Evolutionary conservation across 2,329 filamentous ascomycete species (phyloP).

Genomic region (Thelonectria discophora): DNA sequence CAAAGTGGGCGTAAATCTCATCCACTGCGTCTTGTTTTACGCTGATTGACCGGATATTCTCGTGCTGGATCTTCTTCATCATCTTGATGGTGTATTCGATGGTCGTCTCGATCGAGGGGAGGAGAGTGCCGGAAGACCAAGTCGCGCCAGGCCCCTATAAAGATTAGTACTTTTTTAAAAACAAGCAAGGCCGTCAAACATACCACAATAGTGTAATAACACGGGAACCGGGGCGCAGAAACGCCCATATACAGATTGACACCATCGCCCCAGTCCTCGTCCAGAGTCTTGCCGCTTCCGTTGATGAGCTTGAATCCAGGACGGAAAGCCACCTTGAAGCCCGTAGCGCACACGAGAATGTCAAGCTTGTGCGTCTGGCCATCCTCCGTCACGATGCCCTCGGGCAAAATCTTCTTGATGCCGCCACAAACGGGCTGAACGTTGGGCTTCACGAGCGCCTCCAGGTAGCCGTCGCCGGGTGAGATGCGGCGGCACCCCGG

Average conservation of each 20-base stretch:
- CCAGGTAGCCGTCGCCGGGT: slow-evolving; percentile 54
- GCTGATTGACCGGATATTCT: slow-evolving; percentile 47
- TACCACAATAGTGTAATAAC: slow-evolving; percentile 51
- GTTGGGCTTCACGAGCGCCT: slow-evolving; percentile 54
- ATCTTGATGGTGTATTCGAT: slow-evolving; percentile 50
- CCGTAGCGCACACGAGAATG: slow-evolving; percentile 51
- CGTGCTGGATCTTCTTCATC: slow-evolving; percentile 50
- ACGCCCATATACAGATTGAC: slow-evolving; percentile 57
- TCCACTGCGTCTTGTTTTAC: slow-evolving; percentile 47
- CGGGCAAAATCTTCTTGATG: slow-evolving; percentile 48
- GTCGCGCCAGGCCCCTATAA: slow-evolving; percentile 50
- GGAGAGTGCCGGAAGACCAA: slow-evolving; percentile 54
- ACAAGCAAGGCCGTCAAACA: background rate
- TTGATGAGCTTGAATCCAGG: slow-evolving; percentile 54
- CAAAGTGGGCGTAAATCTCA: slow-evolving; percentile 46
- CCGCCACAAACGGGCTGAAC: slow-evolving; percentile 52
- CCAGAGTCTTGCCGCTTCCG: slow-evolving; percentile 49
- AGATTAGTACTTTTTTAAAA: background rate
- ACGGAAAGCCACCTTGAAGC: slow-evolving; percentile 50
- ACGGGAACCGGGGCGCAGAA: slow-evolving; percentile 56
- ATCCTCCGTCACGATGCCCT: slow-evolving; percentile 44
- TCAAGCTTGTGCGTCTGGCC: slow-evolving; percentile 45
- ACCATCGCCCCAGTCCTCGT: slow-evolving; percentile 54
- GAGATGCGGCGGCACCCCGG: slow-evolving; percentile 55
- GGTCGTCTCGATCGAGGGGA: slow-evolving; percentile 56